A percentile compares a stretch with the other conserved stretches of the same genome.
These are phyloP conservation scores for Colletotrichum echinochloae DNA, from an alignment of 2,329 filamentous ascomycete genomes.

Conservation along the genomic window DNA sequence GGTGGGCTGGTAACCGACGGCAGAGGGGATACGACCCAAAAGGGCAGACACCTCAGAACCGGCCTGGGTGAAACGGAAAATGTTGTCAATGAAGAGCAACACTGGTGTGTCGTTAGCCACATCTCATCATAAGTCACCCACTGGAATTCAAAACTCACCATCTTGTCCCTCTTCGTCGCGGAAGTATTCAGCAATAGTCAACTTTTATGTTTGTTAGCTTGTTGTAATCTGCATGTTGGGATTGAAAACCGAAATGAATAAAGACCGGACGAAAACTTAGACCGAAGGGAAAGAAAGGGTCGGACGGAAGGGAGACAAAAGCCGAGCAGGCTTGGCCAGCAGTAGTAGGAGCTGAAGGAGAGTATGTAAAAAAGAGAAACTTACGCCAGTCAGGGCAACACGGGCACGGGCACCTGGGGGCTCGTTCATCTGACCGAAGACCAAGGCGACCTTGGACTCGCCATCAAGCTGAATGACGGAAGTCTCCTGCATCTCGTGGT, in stretches of 20 bases:
- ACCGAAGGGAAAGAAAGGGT: not conserved
- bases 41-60: slow-evolving; percentile 99
- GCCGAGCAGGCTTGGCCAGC: too few species aligned
- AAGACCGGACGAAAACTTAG: too few species aligned
- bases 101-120: slow-evolving; percentile 63
- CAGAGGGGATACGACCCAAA: slow-evolving; percentile 99
- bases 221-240: too few species aligned
- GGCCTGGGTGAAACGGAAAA: slow-evolving; percentile 99
- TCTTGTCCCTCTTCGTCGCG: slow-evolving; percentile 83
- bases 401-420: slow-evolving; percentile 99
- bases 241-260: not conserved
- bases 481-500: slow-evolving; percentile 99
- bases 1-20: slow-evolving; percentile 99
- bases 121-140: not conserved
- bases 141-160: slow-evolving; percentile 63
- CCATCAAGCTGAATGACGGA: slow-evolving; percentile 99
- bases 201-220: slow-evolving; percentile 12
- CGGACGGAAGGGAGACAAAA: too few species aligned
- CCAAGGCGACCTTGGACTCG: slow-evolving; percentile 98
- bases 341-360: not conserved
- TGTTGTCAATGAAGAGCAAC: slow-evolving; percentile 99
- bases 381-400: slow-evolving; percentile 91
- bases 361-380: not conserved
- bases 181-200: slow-evolving; percentile 87
- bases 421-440: slow-evolving; percentile 99